phyloP scores from a whole-genome alignment of 176 grass and related monocot species.

The Rhynchospora pubera region DNA sequence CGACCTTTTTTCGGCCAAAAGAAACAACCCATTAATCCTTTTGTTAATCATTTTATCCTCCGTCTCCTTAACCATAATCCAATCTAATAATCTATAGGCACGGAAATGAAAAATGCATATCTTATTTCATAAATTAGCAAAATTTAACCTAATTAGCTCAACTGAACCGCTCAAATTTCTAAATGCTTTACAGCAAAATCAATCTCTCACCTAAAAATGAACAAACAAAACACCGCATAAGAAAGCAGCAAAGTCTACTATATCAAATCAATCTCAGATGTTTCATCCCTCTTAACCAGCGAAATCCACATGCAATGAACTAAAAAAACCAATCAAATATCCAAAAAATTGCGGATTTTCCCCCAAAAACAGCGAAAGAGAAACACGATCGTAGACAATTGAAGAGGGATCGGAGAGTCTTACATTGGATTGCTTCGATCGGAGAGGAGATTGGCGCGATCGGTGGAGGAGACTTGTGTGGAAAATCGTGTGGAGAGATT shows the following conservation, averaged over 20 bases:
- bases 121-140: not conserved
- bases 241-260: not conserved
- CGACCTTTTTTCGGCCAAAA: not conserved
- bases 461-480: slow-evolving; percentile 18
- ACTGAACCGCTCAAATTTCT: slow-evolving; percentile 7
- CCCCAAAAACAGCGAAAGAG: not conserved
- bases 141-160: not conserved
- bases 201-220: not conserved
- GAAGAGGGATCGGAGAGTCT: slow-evolving; percentile 6
- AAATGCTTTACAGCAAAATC: not conserved
- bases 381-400: not conserved
- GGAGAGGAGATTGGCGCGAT: slow-evolving; percentile 1
- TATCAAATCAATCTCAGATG: not conserved
- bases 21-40: not conserved
- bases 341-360: not conserved
- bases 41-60: no score
- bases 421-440: slow-evolving; percentile 38
- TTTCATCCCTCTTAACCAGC: not conserved
- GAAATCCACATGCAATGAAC: slow-evolving; percentile 12
- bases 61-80: slow-evolving; percentile 1
- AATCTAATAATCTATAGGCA: slow-evolving; percentile 27
- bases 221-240: not conserved
- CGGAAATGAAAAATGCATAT: not conserved
- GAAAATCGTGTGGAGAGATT: slow-evolving; percentile 30
- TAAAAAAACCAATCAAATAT: slow-evolving; percentile 19